phyloP scores from a whole-genome alignment of 306 rosid genomes.

The Oemleria cerasiformis region DNA sequence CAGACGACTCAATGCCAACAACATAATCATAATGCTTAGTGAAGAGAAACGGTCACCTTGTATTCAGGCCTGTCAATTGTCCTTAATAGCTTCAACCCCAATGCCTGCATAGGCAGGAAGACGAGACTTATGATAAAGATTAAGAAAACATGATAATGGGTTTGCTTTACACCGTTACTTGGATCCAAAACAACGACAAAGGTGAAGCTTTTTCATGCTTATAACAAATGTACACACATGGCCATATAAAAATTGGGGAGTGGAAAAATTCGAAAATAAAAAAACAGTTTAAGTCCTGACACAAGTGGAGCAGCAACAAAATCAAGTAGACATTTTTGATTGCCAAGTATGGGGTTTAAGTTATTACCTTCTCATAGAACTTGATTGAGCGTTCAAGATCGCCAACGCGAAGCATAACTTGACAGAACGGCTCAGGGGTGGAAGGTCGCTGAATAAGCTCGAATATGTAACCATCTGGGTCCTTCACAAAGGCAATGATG shows the following conservation, averaged over 20 bases:
- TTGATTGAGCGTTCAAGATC: constrained; percentile 80
- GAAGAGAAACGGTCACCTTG: constrained; percentile 45
- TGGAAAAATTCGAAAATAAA: neutral
- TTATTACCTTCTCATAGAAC: constrained; percentile 87
- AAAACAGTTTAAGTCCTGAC: neutral
- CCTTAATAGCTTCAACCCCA: constrained; percentile 75
- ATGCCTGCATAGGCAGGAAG: constrained; percentile 50
- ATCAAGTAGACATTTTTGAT: neutral
- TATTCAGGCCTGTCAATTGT: constrained; percentile 77
- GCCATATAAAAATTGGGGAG: neutral
- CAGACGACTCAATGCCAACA: neutral
- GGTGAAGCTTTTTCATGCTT: neutral
- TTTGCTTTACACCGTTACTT: neutral
- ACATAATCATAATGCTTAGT: neutral
- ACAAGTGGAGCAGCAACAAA: neutral
- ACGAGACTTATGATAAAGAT: constrained; percentile 16
- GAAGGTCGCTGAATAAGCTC: constrained; percentile 77
- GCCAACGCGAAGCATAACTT: constrained; percentile 97
- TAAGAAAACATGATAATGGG: neutral
- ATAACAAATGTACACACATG: neutral
- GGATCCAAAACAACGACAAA: neutral
- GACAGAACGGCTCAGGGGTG: constrained; percentile 85
- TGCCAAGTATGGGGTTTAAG: neutral
- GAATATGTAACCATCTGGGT: constrained; percentile 88
- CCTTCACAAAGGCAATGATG: constrained; percentile 82